Evolutionary conservation across 2,329 filamentous ascomycete species (phyloP).

Genomic region (Monosporascus ibericus): DNA sequence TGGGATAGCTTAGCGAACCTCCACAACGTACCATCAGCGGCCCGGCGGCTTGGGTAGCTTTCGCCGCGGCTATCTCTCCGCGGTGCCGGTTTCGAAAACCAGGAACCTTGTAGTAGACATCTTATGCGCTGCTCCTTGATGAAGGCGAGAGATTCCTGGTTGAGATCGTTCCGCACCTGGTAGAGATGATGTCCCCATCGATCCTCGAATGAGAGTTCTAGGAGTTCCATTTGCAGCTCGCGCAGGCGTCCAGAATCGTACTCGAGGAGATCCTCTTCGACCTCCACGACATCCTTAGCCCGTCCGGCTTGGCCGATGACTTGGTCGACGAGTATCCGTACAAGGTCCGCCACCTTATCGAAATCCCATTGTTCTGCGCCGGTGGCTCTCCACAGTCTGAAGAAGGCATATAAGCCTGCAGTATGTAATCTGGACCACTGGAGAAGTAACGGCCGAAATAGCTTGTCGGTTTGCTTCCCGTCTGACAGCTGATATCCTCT

Average conservation of each 20-base stretch:
- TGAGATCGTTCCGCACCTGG: constrained; percentile 86
- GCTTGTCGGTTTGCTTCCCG: constrained; percentile 72
- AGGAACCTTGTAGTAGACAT: constrained; percentile 80
- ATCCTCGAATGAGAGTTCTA: constrained; percentile 88
- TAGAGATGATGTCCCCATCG: constrained; percentile 87
- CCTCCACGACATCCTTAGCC: constrained; percentile 75
- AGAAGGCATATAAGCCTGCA: constrained; percentile 77
- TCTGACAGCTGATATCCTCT: constrained; percentile 72
- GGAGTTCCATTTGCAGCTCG: constrained; percentile 85
- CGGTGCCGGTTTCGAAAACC: constrained; percentile 61
- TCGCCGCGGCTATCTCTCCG: constrained; percentile 38
- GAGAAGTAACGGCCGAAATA: constrained; percentile 81
- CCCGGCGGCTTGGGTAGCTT: constrained; percentile 29
- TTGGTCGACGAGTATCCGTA: constrained; percentile 84
- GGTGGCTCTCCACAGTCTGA: constrained; percentile 88
- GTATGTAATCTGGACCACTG: constrained; percentile 92
- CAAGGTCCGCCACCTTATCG: constrained; percentile 84
- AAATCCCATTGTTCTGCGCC: constrained; percentile 82
- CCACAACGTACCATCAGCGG: constrained; percentile 55
- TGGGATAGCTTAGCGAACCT: constrained; percentile 85
- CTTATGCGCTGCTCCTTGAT: constrained; percentile 94
- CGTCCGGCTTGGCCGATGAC: constrained; percentile 77
- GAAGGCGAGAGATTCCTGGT: constrained; percentile 88
- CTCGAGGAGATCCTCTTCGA: constrained; percentile 82
- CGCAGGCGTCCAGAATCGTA: constrained; percentile 75